Evolutionary conservation across 495 filamentous ascomycete genomes (phyloP), one percentile per base, ranked within the genome.

Genomic region (Lasiosphaeria miniovina): DNA sequence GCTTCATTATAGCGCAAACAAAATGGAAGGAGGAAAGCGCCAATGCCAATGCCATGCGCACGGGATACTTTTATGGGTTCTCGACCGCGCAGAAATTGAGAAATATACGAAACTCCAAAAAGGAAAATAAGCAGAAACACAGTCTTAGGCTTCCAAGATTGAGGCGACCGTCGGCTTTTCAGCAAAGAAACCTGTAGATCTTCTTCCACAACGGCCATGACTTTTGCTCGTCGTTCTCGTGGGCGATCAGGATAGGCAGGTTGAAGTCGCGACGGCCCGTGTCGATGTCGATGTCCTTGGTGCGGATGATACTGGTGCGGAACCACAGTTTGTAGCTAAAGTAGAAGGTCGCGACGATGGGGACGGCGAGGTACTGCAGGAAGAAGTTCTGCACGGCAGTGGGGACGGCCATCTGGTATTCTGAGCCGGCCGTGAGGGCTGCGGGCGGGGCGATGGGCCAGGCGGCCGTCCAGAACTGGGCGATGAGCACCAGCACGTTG

Each of bases 381-480:
- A 97, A 97, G 75, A 93, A 96, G 57, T 75, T 82, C 61, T 85
- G 54, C 49, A 45, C 67, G 6, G 38, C 54, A 10, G 32, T 33
- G 4, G 45, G 50, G n/a, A 3, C 61, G 0, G 79, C 82, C 33
- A 82, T 68, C 24, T 24, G 24, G 24, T 50, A 45, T 4, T 36
- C 53, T 11, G 49, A 17, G 17, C 3, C 48, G 5, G 17, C 8
- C 14, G 33, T 14, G 3, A 24, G 9, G 35, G 58, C n/a, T 1
- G 36, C 10, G 15, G 43, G 4, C 12, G 43, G 7, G 33, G 53
- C n/a, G 32, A 94, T 77, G 1, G 94, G 94, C 61, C 87, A 90
- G 14, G 90, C 87, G 35, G 88, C 92, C 34, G 87, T 88, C 94
- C 94, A 98, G 78, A 98, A 96, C 68, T 98, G 93, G 7, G 90